phyloP scores from a whole-genome alignment of 768 basidiomycete genomes.

The Coprinellus micaceus region DNA sequence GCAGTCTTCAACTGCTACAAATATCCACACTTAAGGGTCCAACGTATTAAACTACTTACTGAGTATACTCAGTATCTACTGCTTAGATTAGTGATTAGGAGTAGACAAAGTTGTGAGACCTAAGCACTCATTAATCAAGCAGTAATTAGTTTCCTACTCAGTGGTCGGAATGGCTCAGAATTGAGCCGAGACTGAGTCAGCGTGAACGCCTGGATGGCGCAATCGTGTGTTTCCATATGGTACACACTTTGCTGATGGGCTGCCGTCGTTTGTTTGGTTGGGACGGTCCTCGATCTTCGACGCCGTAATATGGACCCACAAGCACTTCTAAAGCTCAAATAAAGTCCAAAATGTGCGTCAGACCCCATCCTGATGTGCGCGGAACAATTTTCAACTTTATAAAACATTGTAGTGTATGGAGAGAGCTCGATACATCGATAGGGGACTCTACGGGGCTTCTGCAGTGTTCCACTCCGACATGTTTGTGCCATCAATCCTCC shows the following conservation, averaged over 20 bases:
- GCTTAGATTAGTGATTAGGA: neutral
- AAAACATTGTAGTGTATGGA: no score
- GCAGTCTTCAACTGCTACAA: no score
- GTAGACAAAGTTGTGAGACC: neutral
- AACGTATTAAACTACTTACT: neutral
- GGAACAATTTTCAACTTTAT: neutral
- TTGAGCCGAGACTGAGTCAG: neutral
- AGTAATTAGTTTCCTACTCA: no score
- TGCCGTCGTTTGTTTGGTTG: neutral
- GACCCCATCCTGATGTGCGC: neutral
- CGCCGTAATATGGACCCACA: neutral
- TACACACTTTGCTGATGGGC: neutral
- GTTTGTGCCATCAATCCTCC: neutral
- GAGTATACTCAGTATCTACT: neutral
- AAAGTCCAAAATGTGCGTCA: no score
- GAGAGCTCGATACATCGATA: no score
- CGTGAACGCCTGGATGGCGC: no score
- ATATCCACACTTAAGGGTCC: no score
- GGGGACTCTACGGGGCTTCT: no score
- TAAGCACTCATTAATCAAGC: neutral
- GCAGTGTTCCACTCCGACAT: no score
- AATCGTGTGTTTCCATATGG: neutral
- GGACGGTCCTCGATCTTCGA: neutral
- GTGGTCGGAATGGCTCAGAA: neutral
- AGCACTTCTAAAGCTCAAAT: neutral